Evolutionary conservation across 2,329 filamentous ascomycete genomes (phyloP).

Genomic region (Fusarium hostae): DNA sequence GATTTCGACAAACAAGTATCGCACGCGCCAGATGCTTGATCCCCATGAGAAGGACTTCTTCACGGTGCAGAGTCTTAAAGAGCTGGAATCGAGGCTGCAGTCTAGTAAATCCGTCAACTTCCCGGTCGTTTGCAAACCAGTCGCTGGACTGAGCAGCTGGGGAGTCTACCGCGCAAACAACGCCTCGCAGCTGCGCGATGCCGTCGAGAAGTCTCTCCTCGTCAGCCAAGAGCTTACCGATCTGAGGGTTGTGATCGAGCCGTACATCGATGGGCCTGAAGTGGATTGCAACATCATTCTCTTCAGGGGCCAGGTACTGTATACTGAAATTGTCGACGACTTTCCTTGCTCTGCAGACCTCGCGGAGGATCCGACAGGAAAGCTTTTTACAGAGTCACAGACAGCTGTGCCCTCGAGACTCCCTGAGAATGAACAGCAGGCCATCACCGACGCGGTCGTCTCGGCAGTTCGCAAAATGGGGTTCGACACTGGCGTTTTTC

Average conservation of each 20-base stretch:
- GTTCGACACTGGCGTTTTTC: neutral
- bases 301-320: neutral
- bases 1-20: neutral
- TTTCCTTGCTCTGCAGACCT: neutral
- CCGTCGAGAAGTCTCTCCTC: neutral
- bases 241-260: neutral
- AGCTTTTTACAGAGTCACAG: neutral
- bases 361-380: neutral
- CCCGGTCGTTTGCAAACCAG: neutral
- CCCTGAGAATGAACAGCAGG: neutral
- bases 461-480: neutral
- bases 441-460: neutral
- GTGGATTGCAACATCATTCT: neutral
- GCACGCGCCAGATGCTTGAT: neutral
- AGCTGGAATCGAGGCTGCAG: neutral
- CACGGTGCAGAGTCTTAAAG: neutral
- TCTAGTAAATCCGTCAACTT: neutral
- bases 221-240: neutral
- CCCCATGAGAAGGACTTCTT: neutral
- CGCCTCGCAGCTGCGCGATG: neutral
- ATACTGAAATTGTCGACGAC: neutral
- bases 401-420: neutral
- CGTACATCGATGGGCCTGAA: neutral
- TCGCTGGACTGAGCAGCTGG: neutral
- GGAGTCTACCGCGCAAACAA: neutral